These are phyloP conservation scores for Condylostoma magnum DNA, from an alignment of 169 alveolate species.

Conservation along the genomic window DNA sequence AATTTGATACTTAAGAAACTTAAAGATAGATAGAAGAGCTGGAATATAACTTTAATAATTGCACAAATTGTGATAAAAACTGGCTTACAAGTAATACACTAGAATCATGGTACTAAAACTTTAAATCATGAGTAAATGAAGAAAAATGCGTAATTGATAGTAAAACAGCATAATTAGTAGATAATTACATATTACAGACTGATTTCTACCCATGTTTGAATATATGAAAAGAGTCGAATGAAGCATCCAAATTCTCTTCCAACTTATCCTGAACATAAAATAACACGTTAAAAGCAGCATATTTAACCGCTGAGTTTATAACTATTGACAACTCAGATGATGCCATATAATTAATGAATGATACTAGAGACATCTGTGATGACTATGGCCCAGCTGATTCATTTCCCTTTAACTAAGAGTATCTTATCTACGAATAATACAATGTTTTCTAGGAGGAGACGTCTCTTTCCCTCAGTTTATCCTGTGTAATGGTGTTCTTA, in stretches of 20 bases:
- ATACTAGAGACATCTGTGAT: background rate
- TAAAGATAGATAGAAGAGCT: background rate
- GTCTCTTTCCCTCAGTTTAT: background rate
- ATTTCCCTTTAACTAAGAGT: background rate
- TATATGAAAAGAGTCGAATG: background rate
- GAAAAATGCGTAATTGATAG: background rate
- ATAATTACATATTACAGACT: background rate
- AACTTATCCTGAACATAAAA: background rate
- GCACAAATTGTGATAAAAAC: background rate
- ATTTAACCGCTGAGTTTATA: background rate
- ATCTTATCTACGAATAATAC: background rate
- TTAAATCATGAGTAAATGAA: background rate
- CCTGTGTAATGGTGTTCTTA: background rate
- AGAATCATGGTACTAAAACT: conserved; percentile 3
- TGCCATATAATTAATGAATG: background rate
- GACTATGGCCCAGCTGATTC: background rate
- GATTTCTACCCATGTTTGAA: conserved; percentile 4
- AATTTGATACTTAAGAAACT: background rate
- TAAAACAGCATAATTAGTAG: background rate
- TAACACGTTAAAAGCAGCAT: background rate
- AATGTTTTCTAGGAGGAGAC: background rate
- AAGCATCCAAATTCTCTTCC: conserved; percentile 11
- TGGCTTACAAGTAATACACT: conserved; percentile 6
- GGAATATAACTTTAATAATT: background rate
- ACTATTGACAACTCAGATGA: background rate